phyloP scores from a whole-genome alignment of 192 early-diverging fungal species.

The Entomortierella chlamydospora region DNA sequence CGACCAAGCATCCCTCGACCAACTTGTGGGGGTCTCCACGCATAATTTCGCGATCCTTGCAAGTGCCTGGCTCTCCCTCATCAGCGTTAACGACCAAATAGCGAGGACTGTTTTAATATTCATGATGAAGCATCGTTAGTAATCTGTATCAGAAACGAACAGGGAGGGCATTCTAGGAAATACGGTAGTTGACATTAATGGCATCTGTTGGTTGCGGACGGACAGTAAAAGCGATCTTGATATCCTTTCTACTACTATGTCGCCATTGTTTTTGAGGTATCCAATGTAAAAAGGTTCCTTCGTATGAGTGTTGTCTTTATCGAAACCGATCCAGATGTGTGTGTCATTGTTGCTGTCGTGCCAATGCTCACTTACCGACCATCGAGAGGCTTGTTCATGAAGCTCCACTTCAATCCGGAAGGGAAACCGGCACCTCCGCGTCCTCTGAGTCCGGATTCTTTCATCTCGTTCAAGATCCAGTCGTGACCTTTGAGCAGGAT shows the following conservation, averaged over 20 bases:
- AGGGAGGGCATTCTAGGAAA: too few species aligned
- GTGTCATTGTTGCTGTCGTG: too few species aligned
- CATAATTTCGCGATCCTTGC: conserved; percentile 93
- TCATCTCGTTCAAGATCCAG: conserved; percentile 99
- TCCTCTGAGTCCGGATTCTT: conserved; percentile 91
- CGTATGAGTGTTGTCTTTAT: too few species aligned
- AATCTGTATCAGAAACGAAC: too few species aligned
- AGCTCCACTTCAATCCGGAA: conserved; percentile 98
- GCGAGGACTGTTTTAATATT: conserved; percentile 78
- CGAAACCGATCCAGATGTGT: too few species aligned
- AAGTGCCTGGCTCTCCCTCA: conserved; percentile 98
- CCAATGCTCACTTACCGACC: conserved; percentile 62
- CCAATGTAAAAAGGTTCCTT: too few species aligned
- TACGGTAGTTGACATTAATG: too few species aligned
- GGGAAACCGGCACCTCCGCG: conserved; percentile 99
- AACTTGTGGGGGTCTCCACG: conserved; percentile 94
- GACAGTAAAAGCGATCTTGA: too few species aligned
- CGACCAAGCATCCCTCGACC: conserved; percentile 95
- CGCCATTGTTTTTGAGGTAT: too few species aligned
- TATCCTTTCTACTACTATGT: too few species aligned
- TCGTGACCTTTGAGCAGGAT: conserved; percentile 94
- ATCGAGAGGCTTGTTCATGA: conserved; percentile 96
- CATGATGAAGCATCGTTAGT: not conserved
- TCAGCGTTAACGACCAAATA: conserved; percentile 99
- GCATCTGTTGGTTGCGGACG: too few species aligned